These are phyloP conservation scores for Calonectria naviculata DNA, from an alignment of 2,329 filamentous ascomycete genomes.

Conservation along the genomic window DNA sequence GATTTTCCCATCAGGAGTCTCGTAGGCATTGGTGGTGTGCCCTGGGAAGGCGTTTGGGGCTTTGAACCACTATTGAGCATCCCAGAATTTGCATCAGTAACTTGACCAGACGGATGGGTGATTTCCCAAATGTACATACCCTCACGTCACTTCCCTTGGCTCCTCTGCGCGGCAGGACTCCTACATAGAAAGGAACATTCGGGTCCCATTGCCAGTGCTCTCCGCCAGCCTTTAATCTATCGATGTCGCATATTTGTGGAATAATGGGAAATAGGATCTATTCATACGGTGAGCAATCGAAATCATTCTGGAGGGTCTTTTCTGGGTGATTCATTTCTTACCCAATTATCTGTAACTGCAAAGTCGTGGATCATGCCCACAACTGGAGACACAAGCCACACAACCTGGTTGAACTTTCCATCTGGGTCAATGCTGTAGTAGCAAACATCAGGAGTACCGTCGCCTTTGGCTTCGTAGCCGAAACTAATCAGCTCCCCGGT, in stretches of 20 bases:
- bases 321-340: not conserved
- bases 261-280: not conserved
- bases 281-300: not conserved
- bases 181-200: not conserved
- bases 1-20: not conserved
- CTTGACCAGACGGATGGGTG: not conserved
- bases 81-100: not conserved
- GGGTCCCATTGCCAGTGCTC: constrained; percentile 8
- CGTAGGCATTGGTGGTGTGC: constrained; percentile 18
- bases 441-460: not conserved
- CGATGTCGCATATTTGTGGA: not conserved
- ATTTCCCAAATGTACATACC: not conserved
- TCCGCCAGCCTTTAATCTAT: not conserved
- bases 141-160: not conserved
- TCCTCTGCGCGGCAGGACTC: not conserved
- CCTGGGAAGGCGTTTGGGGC: constrained; percentile 17
- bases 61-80: constrained; percentile 3
- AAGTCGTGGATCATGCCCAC: constrained; percentile 5
- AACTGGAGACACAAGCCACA: not conserved
- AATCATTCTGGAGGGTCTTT: not conserved
- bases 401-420: not conserved
- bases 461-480: not conserved
- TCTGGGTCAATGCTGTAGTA: not conserved
- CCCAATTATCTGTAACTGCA: not conserved
- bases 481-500: constrained; percentile 3